Evolutionary conservation across 83 land plant genomes (phyloP), one percentile per base, ranked within the genome.

Genomic region (Isoetes engelmannii): DNA sequence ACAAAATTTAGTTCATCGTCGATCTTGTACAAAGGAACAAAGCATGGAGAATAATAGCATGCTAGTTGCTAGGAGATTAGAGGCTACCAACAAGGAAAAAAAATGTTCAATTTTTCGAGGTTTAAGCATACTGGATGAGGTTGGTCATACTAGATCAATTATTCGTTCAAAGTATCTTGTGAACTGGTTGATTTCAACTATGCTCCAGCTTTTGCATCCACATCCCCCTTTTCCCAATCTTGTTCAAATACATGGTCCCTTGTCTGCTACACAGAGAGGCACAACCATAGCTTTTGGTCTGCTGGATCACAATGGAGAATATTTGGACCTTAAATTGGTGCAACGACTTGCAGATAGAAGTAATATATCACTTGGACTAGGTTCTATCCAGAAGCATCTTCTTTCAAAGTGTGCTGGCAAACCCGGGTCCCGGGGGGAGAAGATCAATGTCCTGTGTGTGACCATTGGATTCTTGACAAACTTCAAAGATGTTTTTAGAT

Each of bases 391-490:
- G 41, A 17, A 0, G 28, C 19, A 6, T 15, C 57, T 13, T 56
- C 45, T 18, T 18, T 20, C 43, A 53, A 19, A 54, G 0, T 28
- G 1, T 28, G 37, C 2, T 28, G 37, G 44, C 18, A 12, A 67
- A 13, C n/a, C 13, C 28, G 6, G 5, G 15, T 13, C 8, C 53
- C 70, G 13, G 8, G 4, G 21, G 21, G 13, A 7, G 37, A 13
- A 8, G 6, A 50, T 57, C 15, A 47, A 37, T 46, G 73, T 71
- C 15, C 17, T 71, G 6, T 71, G 66, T 71, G 73, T 48, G 7
- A 41, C 73, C 41, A 47, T 71, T 15, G 73, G 73, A 44, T 60
- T 71, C 44, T 19, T 71, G 47, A 61, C 69, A 37, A 71, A 58
- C 19, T 71, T 71, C 46, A 5, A 7, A 0, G 73, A 71, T 60